These are phyloP conservation scores for Talaromyces sp. DNA, from an alignment of 2,329 filamentous ascomycete genomes.

Conservation along the genomic window DNA sequence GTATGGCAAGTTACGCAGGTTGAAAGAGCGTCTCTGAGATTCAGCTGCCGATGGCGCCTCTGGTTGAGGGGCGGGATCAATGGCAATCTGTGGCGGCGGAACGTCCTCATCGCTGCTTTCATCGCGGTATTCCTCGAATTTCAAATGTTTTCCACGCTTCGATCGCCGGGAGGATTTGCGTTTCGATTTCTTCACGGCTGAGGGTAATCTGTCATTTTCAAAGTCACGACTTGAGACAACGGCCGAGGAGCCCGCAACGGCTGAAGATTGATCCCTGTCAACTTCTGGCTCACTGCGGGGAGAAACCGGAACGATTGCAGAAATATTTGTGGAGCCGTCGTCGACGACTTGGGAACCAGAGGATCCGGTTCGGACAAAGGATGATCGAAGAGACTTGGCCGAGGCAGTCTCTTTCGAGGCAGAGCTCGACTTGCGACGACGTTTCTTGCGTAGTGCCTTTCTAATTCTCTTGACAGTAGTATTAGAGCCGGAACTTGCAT, in stretches of 20 bases:
- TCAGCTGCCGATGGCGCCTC: not conserved
- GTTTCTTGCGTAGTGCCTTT: conserved; percentile 61
- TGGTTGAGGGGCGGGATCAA: not conserved
- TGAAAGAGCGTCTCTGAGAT: conserved; percentile 44
- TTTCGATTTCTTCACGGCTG: conserved; percentile 11
- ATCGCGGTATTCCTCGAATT: conserved; percentile 5
- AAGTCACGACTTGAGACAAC: conserved; percentile 42
- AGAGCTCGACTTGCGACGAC: conserved; percentile 67
- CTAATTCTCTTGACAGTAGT: conserved; percentile 67
- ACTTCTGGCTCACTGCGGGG: conserved; percentile 47
- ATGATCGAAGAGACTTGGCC: conserved; percentile 34
- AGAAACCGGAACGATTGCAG: conserved; percentile 27
- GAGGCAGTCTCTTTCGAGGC: conserved; percentile 57
- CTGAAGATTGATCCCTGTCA: conserved; percentile 29
- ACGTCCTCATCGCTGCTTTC: conserved; percentile 6
- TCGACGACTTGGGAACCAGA: conserved; percentile 24
- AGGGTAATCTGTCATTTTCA: conserved; percentile 19
- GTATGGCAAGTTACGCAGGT: conserved; percentile 56
- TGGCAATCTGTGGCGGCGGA: not conserved
- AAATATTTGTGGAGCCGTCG: conserved; percentile 17
- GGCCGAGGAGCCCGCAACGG: conserved; percentile 8
- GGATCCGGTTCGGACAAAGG: conserved; percentile 31
- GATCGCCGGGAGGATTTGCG: conserved; percentile 13
- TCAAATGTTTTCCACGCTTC: conserved; percentile 26
- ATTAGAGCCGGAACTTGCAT: conserved; percentile 56